Base-by-base conservation (phyloP, 805 yeast genomes). In the Monosporozyma siamensis region DNA sequence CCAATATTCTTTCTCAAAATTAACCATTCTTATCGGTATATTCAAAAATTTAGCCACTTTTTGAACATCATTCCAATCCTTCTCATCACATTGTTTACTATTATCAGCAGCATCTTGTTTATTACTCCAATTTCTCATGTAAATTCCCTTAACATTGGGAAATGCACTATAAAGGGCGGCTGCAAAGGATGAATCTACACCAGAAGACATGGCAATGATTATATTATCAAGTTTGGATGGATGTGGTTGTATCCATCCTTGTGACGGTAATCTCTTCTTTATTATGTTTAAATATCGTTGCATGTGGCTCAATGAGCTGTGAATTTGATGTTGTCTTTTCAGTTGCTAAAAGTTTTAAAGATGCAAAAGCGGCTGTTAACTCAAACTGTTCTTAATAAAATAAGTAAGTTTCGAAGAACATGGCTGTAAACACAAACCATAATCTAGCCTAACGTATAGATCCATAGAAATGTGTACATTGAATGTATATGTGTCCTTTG, bases 1-100 rank as follows among this genome's bases (percentile, higher is more conserved):
- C 98, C 98, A 92, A 62, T 92, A 92, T 43, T 92, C 97, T 48
- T 72, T 74, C 53, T 92, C 97, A 54, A 92, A 83, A 56, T 80
- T 83, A 5, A 88, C 82, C 48, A 90, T 65, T 42, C 78, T 82
- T 48, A 89, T 76, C 0, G 83, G 80, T 11, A 92, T 80, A 4
- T 68, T 67, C 6, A 89, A 52, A 41, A 75, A 74, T 1, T 66
- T 48, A 43, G 88, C 79, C 2, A 84, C 82, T 35, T 60, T 59
- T 52, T 76, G 75, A 1, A 87, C 97, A 45, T 84, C 92, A 46
- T 75, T 76, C 95, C 96, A 87, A 53, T 90, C 97, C 12, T 74
- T 68, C 51, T 92, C 97, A 4, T 84, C 75, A 57, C 97, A 89
- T 3, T 53, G 47, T 18, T 52, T 57, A 6, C 4, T 8, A 6